These are phyloP conservation scores for Trichoderma sp. DNA, from an alignment of 2,329 filamentous ascomycete species.

Conservation along the genomic window DNA sequence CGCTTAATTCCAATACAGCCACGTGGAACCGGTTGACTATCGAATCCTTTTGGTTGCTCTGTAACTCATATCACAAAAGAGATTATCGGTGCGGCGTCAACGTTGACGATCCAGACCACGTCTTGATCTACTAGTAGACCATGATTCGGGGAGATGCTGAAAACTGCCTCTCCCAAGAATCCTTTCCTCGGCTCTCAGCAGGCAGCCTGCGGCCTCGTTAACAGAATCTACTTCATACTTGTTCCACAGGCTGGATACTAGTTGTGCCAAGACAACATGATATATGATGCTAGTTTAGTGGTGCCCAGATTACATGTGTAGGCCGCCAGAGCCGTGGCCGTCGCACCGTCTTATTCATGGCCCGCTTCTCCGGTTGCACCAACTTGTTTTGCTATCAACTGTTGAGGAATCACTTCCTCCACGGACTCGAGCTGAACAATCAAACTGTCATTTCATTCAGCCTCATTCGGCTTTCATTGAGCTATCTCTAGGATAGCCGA, in stretches of 20 bases:
- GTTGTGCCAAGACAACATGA: not conserved
- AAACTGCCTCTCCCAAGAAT: no score
- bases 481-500: not conserved
- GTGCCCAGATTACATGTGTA: not conserved
- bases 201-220: not conserved
- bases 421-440: not conserved
- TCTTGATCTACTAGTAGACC: not conserved
- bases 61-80: not conserved
- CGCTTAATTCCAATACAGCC: not conserved
- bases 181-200: not conserved
- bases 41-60: not conserved
- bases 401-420: not conserved
- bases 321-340: not conserved
- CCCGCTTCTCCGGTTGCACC: constrained; percentile 14
- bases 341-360: not conserved
- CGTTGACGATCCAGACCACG: not conserved
- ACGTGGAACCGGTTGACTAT: not conserved
- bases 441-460: not conserved
- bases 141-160: no score
- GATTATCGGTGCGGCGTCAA: not conserved
- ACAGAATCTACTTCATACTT: not conserved
- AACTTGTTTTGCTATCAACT: not conserved
- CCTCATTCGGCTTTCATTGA: not conserved
- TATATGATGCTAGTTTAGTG: not conserved
- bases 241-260: not conserved